phyloP scores from a whole-genome alignment of 805 yeast species.

The Candida sakaeoensis region DNA sequence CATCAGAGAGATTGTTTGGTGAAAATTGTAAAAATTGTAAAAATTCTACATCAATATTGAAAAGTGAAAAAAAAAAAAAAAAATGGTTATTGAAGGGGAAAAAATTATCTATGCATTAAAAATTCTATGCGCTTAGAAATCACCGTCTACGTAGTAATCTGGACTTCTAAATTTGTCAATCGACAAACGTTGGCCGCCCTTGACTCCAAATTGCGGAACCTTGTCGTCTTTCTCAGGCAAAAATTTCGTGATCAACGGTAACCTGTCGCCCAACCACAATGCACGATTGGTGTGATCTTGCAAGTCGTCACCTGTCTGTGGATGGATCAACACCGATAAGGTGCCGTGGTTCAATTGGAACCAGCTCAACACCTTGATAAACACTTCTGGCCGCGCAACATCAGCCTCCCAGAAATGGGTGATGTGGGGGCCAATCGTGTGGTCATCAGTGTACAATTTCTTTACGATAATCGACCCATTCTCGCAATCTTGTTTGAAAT shows the following conservation, averaged over 20 bases:
- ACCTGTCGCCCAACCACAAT: constrained; percentile 26
- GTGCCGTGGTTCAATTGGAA: constrained; percentile 28
- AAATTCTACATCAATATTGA: no score
- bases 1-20: constrained; percentile 15
- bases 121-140: constrained; percentile 6
- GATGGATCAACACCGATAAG: constrained; percentile 30
- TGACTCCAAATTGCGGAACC: constrained; percentile 27
- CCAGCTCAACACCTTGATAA: constrained; percentile 25
- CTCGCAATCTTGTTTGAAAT: constrained; percentile 20
- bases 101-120: constrained; percentile 5
- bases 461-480: constrained; percentile 29
- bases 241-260: constrained; percentile 16
- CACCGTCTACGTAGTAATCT: no score
- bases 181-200: constrained; percentile 14
- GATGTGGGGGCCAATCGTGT: constrained; percentile 29
- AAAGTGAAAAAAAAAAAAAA: no score
- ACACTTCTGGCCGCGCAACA: constrained; percentile 27
- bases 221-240: constrained; percentile 12
- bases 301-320: constrained; percentile 29
- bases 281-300: constrained; percentile 26
- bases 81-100: no score
- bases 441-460: constrained; percentile 19
- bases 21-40: no score
- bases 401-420: constrained; percentile 35
- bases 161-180: constrained; percentile 14